Base-by-base conservation (phyloP, 805 yeast genomes). In the Trichomonascus vanleenenianus region DNA sequence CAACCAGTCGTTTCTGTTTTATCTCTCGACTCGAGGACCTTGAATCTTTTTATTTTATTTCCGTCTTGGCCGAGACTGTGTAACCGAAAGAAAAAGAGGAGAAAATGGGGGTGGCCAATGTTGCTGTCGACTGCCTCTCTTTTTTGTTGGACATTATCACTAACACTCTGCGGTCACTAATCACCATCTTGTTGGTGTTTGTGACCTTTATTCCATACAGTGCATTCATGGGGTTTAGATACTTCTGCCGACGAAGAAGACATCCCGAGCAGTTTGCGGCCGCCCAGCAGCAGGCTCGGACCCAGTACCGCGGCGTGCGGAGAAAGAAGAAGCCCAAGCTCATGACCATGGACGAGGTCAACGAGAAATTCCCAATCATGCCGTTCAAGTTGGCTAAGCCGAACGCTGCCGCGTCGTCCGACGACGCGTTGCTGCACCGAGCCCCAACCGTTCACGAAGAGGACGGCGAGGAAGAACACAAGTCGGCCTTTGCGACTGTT, bases 321-420 rank as follows among this genome's bases (percentile, higher is more conserved):
- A 31, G 40, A 44, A 37, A 55, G 54, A 27, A 51, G 46, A 42
- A 44, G 47, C 50, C 58, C 48, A 27, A 58, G 39, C 52, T 64
- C 22, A 52, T 63, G 49, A 50, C 57, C 8, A 40, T 50, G 36
- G 62, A 49, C 7, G 57, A 56, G 35, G 51, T 64, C 35, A 55
- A 63, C 42, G 58, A 55, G 37, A 48, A 58, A 41, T 63, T 63
- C 48, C 68, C 68, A 6, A 48, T 48, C 7, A 50, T 48, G 39
- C 54, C 53, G 20, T 63, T 61, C 50, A 57, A 59, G 40, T 43
- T 44, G 57, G 53, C 60, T 5, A 38, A 42, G 30, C 50, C 53
- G 45, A 51, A 55, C 2, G 54, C 48, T 18, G 43, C 30, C 15
- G 20, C 22, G 14, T 22, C 15, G 19, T 11, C 14, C 14, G 30